A percentile compares a stretch with the other conserved stretches of the same genome.
Conservation (phyloP, 2,329 filamentous ascomycete genomes). For the Hypoxylon sp. region DNA sequence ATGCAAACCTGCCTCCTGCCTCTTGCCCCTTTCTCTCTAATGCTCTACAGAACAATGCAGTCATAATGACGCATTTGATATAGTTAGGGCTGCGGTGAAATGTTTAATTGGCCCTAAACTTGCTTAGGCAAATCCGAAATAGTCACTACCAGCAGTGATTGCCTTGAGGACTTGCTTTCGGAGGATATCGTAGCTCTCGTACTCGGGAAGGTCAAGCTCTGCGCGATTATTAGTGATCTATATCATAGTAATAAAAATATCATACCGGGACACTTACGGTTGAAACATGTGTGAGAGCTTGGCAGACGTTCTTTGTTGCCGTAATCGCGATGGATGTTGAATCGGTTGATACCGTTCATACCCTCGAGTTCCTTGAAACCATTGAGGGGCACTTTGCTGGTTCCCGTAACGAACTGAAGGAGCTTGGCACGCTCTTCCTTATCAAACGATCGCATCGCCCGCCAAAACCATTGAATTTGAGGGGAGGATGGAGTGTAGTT, state of each 20-base stretch:
- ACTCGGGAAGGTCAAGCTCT: slow-evolving; percentile 98
- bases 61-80: slow-evolving; percentile 17
- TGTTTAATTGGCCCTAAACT: slow-evolving; percentile 2
- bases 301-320: slow-evolving; percentile 95
- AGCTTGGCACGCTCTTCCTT: slow-evolving; percentile 98
- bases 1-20: slow-evolving; percentile 19
- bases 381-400: slow-evolving; percentile 96
- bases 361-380: slow-evolving; percentile 99
- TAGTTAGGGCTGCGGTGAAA: not conserved
- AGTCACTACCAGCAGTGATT: slow-evolving; percentile 97
- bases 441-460: slow-evolving; percentile 94
- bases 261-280: slow-evolving; percentile 74
- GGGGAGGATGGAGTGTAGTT: slow-evolving; percentile 94
- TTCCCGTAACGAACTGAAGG: slow-evolving; percentile 97
- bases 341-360: slow-evolving; percentile 97
- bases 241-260: slow-evolving; percentile 13
- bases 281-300: slow-evolving; percentile 98
- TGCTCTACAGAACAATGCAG: slow-evolving; percentile 31
- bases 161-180: slow-evolving; percentile 90
- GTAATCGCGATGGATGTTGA: slow-evolving; percentile 99
- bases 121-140: slow-evolving; percentile 90
- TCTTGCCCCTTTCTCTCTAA: slow-evolving; percentile 22
- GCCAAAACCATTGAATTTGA: slow-evolving; percentile 99
- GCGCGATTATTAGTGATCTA: slow-evolving; percentile 48
- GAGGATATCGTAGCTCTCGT: slow-evolving; percentile 92